Percentiles rank a stretch among this genome's conserved stretches.
phyloP scores from a whole-genome alignment of 495 filamentous ascomycete species.

The Lepraria neglecta region DNA sequence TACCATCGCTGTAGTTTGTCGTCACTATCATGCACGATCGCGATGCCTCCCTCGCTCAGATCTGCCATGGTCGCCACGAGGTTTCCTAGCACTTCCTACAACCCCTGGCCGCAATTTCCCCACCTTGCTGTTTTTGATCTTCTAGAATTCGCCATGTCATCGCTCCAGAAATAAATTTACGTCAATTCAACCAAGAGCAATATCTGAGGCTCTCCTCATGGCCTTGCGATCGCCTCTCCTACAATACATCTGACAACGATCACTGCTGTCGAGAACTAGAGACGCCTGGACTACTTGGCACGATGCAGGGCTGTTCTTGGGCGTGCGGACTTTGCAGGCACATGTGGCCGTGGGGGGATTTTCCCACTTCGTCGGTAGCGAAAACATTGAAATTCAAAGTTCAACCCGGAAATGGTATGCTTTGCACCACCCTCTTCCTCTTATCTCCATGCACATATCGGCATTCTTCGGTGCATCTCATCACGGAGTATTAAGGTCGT shows the following conservation, averaged over 20 bases:
- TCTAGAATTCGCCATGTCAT: neutral
- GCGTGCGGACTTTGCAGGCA: slow-evolving; percentile 32
- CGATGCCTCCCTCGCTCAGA: slow-evolving; percentile 6
- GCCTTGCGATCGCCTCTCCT: neutral
- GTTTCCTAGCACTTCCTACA: neutral
- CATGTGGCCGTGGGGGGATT: slow-evolving; percentile 20
- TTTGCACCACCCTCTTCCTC: slow-evolving; percentile 5
- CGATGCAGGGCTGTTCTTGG: slow-evolving; percentile 46
- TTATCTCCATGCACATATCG: slow-evolving; percentile 9
- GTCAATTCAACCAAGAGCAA: neutral
- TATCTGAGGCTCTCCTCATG: neutral
- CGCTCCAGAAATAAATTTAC: neutral
- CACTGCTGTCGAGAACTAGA: slow-evolving; percentile 4
- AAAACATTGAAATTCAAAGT: slow-evolving; percentile 2
- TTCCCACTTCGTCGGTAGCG: slow-evolving; percentile 10
- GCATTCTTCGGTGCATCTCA: neutral
- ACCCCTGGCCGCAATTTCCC: slow-evolving; percentile 19
- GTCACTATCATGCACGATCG: neutral
- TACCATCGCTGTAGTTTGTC: slow-evolving; percentile 6
- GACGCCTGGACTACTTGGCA: slow-evolving; percentile 21
- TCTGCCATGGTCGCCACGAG: slow-evolving; percentile 16
- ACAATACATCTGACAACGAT: neutral
- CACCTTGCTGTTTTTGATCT: slow-evolving; percentile 8
- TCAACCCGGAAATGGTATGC: neutral
- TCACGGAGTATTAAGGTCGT: neutral